Percentiles rank a stretch among this genome's conserved stretches.
phyloP scores from a whole-genome alignment of 352 stramenopile species.

The Aphanomyces cochlioides region DNA sequence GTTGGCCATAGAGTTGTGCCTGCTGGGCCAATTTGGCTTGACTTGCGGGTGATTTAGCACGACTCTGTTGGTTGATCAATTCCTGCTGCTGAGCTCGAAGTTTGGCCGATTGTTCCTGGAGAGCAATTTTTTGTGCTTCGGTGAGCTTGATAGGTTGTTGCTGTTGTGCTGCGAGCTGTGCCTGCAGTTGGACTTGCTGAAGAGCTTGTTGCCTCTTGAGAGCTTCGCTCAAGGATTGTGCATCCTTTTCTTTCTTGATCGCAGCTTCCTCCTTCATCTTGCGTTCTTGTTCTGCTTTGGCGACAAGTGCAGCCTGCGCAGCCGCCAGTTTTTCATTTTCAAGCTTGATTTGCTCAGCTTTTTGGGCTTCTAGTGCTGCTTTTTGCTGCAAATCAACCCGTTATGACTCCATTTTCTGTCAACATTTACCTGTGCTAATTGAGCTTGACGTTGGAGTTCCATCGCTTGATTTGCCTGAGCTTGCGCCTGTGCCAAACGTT shows the following conservation, averaged over 20 bases:
- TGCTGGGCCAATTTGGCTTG: constrained; percentile 67
- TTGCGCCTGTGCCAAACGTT: constrained; percentile 1
- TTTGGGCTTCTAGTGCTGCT: constrained; percentile 9
- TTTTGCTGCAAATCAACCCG: neutral
- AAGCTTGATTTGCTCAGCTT: constrained; percentile 15
- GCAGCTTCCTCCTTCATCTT: constrained; percentile 65
- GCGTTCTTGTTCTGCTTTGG: constrained; percentile 60
- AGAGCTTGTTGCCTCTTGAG: constrained; percentile 49
- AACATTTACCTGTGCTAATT: neutral
- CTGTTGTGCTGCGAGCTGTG: neutral
- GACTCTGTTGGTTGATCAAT: constrained; percentile 66
- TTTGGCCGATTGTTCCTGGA: constrained; percentile 36
- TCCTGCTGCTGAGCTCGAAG: constrained; percentile 70
- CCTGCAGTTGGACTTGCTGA: neutral
- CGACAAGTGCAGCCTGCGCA: constrained; percentile 49
- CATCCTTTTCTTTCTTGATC: constrained; percentile 66
- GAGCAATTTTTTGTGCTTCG: constrained; percentile 14
- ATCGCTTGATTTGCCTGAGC: constrained; percentile 2
- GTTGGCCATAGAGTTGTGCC: constrained; percentile 69
- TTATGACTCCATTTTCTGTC: neutral
- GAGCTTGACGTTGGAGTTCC: constrained; percentile 9
- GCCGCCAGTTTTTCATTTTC: constrained; percentile 27
- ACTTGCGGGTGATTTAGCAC: constrained; percentile 59
- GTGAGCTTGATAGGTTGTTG: constrained; percentile 6
- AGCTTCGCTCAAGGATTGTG: constrained; percentile 40